Percentiles rank a stretch among this genome's conserved stretches.
Conservation (phyloP, 2,329 filamentous ascomycete species). For the Apiospora hydei region DNA sequence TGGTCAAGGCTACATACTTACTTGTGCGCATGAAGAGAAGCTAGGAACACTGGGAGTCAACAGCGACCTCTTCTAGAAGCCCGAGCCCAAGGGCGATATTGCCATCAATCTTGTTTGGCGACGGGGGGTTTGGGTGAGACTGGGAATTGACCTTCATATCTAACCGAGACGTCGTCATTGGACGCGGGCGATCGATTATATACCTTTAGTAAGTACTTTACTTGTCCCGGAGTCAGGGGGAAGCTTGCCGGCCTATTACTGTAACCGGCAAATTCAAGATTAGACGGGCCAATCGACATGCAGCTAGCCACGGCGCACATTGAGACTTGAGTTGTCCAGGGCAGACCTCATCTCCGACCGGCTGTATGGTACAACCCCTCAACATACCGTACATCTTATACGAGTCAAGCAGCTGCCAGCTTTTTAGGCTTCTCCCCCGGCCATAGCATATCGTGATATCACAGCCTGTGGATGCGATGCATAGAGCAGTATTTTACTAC, state of each 20-base stretch:
- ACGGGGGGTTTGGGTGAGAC: not conserved
- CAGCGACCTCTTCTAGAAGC: not conserved
- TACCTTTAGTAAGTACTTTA: not conserved
- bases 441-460: constrained; percentile 15
- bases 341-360: constrained; percentile 11
- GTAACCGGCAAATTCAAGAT: constrained; percentile 19
- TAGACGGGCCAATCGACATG: constrained; percentile 10
- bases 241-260: not conserved
- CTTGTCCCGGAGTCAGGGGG: not conserved
- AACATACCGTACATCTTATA: not conserved
- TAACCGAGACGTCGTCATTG: constrained; percentile 20
- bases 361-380: not conserved
- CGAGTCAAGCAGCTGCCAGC: constrained; percentile 2
- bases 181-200: not conserved
- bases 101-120: not conserved
- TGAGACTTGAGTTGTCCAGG: not conserved
- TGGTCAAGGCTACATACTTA: not conserved
- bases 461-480: not conserved
- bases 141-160: not conserved
- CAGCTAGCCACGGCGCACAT: not conserved
- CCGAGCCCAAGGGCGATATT: not conserved
- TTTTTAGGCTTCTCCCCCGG: not conserved
- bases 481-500: not conserved
- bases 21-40: not conserved
- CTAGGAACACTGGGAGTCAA: not conserved